These are phyloP conservation scores for Coemansia sp. DNA, from an alignment of 371 early-diverging fungal genomes.

Conservation along the genomic window DNA sequence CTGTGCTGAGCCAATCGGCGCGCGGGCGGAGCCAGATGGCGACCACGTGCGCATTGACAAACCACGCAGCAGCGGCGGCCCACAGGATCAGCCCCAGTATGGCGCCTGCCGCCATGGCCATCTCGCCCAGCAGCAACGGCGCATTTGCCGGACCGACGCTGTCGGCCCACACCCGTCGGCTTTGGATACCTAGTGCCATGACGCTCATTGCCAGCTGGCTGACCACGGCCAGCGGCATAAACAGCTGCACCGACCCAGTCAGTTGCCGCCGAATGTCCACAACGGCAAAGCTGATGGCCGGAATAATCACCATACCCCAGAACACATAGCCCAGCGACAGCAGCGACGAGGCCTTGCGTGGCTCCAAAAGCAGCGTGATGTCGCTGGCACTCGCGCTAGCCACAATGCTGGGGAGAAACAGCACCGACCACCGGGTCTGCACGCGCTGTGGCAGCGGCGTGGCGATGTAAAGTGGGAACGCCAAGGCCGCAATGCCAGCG, in stretches of 20 bases:
- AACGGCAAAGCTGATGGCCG: constrained; percentile 12
- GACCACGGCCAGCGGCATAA: constrained; percentile 6
- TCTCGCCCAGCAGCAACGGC: constrained; percentile 38
- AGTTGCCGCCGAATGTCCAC: constrained; percentile 6
- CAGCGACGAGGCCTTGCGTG: constrained; percentile 11
- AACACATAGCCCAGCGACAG: constrained; percentile 11
- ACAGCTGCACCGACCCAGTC: background rate
- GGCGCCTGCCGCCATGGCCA: constrained; percentile 41
- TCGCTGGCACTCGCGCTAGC: constrained; percentile 22
- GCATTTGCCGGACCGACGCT: constrained; percentile 27
- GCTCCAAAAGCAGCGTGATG: constrained; percentile 11
- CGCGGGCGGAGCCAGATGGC: background rate
- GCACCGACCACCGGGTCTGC: background rate
- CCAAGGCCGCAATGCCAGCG: background rate
- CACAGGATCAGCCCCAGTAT: constrained; percentile 34
- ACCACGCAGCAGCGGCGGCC: constrained; percentile 33
- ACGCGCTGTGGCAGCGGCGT: background rate
- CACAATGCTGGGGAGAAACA: constrained; percentile 18
- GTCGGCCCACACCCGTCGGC: constrained; percentile 34
- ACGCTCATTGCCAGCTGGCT: constrained; percentile 26
- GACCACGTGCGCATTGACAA: constrained; percentile 19
- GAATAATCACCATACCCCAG: constrained; percentile 25
- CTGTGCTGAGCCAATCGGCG: background rate
- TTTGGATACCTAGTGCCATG: constrained; percentile 35
- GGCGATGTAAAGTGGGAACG: constrained; percentile 4